Percentiles rank a stretch among this genome's conserved stretches.
Conservation (phyloP, 2,329 filamentous ascomycete species). For the Aphanocladium album region DNA sequence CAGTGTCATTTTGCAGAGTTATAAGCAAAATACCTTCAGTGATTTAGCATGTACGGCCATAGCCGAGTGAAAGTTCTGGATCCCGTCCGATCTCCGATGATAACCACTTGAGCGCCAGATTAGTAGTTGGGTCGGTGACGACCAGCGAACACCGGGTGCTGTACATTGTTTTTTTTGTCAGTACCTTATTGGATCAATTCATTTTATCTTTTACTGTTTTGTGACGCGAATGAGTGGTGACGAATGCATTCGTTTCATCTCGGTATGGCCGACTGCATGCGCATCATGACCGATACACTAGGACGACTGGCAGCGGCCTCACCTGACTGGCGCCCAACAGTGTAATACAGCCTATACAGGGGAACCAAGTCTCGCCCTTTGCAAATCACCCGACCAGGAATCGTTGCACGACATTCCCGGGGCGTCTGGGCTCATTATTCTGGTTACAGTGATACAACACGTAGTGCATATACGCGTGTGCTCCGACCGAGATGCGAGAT, state of each 20-base stretch:
- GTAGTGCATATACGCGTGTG: not conserved
- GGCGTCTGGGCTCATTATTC: constrained; percentile 6
- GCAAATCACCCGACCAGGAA: not conserved
- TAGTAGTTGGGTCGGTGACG: constrained; percentile 13
- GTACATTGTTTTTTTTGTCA: constrained; percentile 1
- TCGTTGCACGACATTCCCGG: constrained; percentile 7
- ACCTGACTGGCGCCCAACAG: not conserved
- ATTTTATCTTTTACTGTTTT: not conserved
- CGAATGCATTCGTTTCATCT: not conserved
- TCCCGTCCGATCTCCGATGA: constrained; percentile 11
- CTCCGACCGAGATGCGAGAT: constrained; percentile 10
- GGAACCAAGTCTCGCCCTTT: not conserved
- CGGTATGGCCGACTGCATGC: not conserved
- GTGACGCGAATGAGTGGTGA: not conserved
- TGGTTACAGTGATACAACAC: not conserved
- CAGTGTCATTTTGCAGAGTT: not conserved
- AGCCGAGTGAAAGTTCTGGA: constrained; percentile 9
- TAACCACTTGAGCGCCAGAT: constrained; percentile 12
- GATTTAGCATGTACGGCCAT: not conserved
- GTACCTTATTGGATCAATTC: not conserved
- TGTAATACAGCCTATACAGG: not conserved
- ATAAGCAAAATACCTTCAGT: not conserved
- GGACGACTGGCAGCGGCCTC: not conserved
- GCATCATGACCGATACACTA: not conserved
- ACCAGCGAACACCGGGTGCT: constrained; percentile 13